These are phyloP conservation scores for Leersia perrieri DNA, from an alignment of 176 grass and related monocot species.

Conservation along the genomic window DNA sequence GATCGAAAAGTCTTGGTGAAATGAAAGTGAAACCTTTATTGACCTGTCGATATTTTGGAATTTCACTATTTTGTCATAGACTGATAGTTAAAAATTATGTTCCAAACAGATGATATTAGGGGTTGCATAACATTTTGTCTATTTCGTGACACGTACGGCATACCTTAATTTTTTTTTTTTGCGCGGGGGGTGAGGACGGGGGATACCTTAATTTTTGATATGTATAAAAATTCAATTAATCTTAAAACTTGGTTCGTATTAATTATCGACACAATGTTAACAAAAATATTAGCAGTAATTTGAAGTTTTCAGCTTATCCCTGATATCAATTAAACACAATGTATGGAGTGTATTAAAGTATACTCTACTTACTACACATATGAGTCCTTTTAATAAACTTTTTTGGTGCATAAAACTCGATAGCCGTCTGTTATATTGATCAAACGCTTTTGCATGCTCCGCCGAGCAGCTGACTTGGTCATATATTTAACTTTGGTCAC, in stretches of 20 bases:
- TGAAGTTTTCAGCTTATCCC: no score
- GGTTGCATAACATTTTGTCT: not conserved
- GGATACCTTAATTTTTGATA: no score
- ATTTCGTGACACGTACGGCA: not conserved
- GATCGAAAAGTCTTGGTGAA: not conserved
- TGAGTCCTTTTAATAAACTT: no score
- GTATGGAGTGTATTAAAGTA: no score
- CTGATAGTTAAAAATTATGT: not conserved
- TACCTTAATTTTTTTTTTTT: no score
- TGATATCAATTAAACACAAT: no score
- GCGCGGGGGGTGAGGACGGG: no score
- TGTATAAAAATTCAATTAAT: no score
- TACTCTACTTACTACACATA: no score
- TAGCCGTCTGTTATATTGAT: not conserved
- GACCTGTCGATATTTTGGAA: not conserved
- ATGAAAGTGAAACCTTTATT: not conserved
- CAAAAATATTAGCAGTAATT: no score
- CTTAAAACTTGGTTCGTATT: no score
- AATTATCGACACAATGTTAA: no score
- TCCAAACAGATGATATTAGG: not conserved
- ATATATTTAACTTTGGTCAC: not conserved
- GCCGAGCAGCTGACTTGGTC: not conserved
- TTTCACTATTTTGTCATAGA: not conserved
- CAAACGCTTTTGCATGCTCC: not conserved
- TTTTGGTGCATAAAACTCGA: not conserved